Base-by-base conservation (phyloP, 176 grass and related monocot genomes). In the Eleusine coracana region DNA sequence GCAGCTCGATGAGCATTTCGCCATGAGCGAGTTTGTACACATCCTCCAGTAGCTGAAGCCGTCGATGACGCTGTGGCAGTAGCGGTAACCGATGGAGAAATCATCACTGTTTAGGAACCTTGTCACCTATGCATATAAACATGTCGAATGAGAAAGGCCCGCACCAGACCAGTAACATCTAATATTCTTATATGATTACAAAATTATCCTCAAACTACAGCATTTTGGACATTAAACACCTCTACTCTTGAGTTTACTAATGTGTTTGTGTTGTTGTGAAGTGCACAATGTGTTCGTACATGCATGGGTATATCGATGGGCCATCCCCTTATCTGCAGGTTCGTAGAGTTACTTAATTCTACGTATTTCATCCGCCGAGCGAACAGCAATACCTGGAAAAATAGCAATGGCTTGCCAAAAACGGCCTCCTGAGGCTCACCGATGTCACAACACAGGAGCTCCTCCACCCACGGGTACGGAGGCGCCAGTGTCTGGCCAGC, bases 401-500 rank as follows among this genome's bases (percentile, higher is more conserved):
- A 59, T 2, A 59, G 56, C 20, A 59, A 8, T 23, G 56, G 56
- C 18, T 59, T 59, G 56, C 56, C 56, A 23, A 59, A 1, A 23
- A 59, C 56, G 56, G 5, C 20, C 56, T 23, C 56, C 56, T 59
- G 5, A 59, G 56, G 20, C 56, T 59, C 56, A n/a, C 20, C 18
- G 1, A n/a, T 17, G 20, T 59, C 18, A 17, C 20, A 5, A 17
- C 36, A 71, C 3, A 86, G 56, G 56, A 86, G 55, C 29, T 86
- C 84, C 0, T 70, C 51, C 9, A 66, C 17, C 39, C 64, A 78
- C 18, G 72, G 72, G 20, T 74, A 46, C 5, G 81, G 81, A 1
- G 55, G 55, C 0, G 16, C 20, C 5, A n/a, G 55, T 1, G 70
- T 7, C 23, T 77, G 10, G 5, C 74, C 74, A 5, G 39, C 39